Evolutionary conservation across 306 rosid species (phyloP), one percentile per base, ranked within the genome.

Genomic region (Adenanthera pavonina): DNA sequence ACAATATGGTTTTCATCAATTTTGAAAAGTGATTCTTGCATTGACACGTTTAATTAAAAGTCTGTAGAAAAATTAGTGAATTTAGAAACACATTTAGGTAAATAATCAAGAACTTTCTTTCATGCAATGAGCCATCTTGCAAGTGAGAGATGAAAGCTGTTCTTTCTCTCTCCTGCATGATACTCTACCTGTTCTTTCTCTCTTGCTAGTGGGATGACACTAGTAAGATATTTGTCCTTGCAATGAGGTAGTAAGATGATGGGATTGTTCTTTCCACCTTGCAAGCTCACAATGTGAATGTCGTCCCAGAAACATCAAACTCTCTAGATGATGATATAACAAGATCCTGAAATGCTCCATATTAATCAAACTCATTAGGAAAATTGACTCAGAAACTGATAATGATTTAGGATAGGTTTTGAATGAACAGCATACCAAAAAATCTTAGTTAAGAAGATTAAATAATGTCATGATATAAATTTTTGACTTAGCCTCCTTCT

Each of bases 281-380:
- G 52, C 46, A 44, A 36, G 57, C 34, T 84, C 71, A 91, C 81
- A 90, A 66, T 30, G 52, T 43, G 84, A 92, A 80, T 64, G 4
- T 49, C 67, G 34, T 79, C 41, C n/a, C 3, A 73, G 80, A 54
- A 54, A 93, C 85, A 69, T 89, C 90, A 74, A 93, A 86, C 56
- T 7, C 43, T 69, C 79, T 68, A 3, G 97, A 92, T 11, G 98
- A 88, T 20, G 98, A 92, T 47, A 92, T 75, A 69, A 87, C 60
- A 64, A 94, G 86, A 61, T 85, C 88, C 95, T 92, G 92, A 19
- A 46, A 69, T 46, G 54, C 4, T 68, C 91, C 82, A 75, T 10
- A 57, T 30, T 6, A 36, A 66, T 12, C 38, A 46, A 81, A 44
- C 60, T 77, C 80, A 66, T 61, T 62, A 72, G 43, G 13, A 47